Evolutionary conservation across 2,329 filamentous ascomycete genomes (phyloP).

Genomic region (Aspergillus ruber): DNA sequence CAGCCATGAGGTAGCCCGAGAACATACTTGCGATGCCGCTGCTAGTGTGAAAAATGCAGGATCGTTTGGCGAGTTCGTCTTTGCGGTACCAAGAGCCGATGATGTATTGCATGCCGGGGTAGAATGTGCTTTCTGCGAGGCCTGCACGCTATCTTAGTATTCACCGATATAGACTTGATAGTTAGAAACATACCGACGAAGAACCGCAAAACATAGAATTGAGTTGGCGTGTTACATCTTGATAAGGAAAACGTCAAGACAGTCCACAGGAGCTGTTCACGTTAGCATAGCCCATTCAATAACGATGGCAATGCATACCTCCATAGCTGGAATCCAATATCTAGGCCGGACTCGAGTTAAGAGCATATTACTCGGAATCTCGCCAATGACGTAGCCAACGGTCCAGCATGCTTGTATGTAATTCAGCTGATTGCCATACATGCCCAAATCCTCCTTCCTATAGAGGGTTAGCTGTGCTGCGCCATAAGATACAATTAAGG

Average conservation of each 20-base stretch:
- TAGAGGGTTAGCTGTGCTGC: background rate
- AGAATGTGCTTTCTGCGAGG: conserved; percentile 46
- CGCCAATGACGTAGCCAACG: conserved; percentile 53
- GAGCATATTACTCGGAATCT: conserved; percentile 47
- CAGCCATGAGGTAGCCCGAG: conserved; percentile 51
- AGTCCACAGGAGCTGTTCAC: conserved; percentile 39
- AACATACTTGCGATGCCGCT: conserved; percentile 40
- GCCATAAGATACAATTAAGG: background rate
- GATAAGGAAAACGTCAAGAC: conserved; percentile 43
- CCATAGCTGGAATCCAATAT: conserved; percentile 45
- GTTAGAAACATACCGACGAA: conserved; percentile 36
- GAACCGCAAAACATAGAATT: conserved; percentile 45
- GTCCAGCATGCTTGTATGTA: conserved; percentile 54
- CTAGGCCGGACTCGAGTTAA: conserved; percentile 44
- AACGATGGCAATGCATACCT: conserved; percentile 22
- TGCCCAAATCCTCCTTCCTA: conserved; percentile 48
- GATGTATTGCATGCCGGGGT: conserved; percentile 48
- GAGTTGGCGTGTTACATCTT: conserved; percentile 34
- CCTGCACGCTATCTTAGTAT: conserved; percentile 17
- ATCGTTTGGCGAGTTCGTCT: conserved; percentile 47
- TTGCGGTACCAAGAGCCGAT: conserved; percentile 48
- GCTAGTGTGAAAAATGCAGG: conserved; percentile 48
- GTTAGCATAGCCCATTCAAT: background rate
- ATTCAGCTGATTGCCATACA: conserved; percentile 52
- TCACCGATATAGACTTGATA: background rate